Evolutionary conservation across 2,329 filamentous ascomycete species (phyloP).

Genomic region (Xylariales sp.): DNA sequence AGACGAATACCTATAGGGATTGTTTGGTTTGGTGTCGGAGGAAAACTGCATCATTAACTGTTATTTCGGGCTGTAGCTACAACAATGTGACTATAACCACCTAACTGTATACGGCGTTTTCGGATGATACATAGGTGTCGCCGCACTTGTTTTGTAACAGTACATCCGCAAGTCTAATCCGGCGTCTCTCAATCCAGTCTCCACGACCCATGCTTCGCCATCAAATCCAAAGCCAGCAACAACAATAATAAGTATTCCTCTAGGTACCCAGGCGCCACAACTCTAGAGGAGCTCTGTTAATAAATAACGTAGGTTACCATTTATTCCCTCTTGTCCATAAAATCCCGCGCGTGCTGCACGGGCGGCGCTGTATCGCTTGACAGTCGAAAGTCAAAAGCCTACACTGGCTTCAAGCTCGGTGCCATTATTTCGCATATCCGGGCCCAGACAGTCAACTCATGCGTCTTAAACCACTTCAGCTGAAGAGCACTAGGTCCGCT

Average conservation of each 20-base stretch:
- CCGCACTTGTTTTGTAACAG: not conserved
- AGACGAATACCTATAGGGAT: constrained; percentile 26
- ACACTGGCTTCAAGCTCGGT: not conserved
- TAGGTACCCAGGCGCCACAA: not conserved
- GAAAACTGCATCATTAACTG: constrained; percentile 14
- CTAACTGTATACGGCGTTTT: not conserved
- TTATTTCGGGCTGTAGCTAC: not conserved
- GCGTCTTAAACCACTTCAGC: too few relatives aligned
- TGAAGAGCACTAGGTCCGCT: too few relatives aligned
- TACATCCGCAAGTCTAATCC: not conserved
- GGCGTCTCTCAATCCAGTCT: not conserved
- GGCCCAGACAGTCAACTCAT: too few relatives aligned
- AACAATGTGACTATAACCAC: constrained; percentile 3
- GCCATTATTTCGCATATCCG: not conserved
- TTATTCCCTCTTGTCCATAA: not conserved
- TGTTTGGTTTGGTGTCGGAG: constrained; percentile 1
- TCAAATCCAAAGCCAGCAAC: not conserved
- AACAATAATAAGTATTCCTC: too few relatives aligned
- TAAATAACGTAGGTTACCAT: not conserved
- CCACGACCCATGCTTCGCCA: not conserved
- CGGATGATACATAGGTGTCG: not conserved
- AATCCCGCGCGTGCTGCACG: not conserved
- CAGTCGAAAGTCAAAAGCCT: not conserved
- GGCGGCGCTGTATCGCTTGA: not conserved
- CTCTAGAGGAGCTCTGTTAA: not conserved